phyloP scores from a whole-genome alignment of 1,284 basidiomycete species.

The Tilletia caries region DNA sequence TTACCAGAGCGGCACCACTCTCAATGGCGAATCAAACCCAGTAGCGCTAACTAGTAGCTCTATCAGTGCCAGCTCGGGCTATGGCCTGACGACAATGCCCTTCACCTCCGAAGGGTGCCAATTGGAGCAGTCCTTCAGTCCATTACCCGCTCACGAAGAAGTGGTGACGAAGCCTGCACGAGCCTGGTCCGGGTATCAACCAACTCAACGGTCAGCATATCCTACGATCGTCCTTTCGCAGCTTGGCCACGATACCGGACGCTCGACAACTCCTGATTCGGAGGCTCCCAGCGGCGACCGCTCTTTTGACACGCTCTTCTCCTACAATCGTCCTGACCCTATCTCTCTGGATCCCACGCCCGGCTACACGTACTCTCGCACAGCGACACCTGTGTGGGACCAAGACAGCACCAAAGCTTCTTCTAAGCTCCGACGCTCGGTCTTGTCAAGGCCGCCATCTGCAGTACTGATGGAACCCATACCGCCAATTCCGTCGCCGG shows the following conservation, averaged over 20 bases:
- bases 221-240: neutral
- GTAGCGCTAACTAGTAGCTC: neutral
- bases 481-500: too few relatives aligned
- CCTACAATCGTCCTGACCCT: too few relatives aligned
- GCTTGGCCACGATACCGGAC: too few relatives aligned
- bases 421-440: neutral
- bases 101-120: neutral
- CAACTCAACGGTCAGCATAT: neutral
- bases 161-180: neutral
- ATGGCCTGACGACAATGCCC: neutral
- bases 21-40: neutral
- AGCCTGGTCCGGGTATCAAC: neutral
- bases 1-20: neutral
- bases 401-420: neutral
- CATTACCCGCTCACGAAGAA: too few relatives aligned
- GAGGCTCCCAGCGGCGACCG: too few relatives aligned
- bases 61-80: neutral
- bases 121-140: too few relatives aligned
- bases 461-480: too few relatives aligned
- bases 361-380: neutral
- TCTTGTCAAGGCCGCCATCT: neutral
- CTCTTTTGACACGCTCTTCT: neutral
- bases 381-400: neutral
- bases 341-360: neutral
- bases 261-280: too few relatives aligned